Percentiles rank a stretch among this genome's conserved stretches.
Conservation (phyloP, 305 asterid genomes). For the Solanum hybrid region DNA sequence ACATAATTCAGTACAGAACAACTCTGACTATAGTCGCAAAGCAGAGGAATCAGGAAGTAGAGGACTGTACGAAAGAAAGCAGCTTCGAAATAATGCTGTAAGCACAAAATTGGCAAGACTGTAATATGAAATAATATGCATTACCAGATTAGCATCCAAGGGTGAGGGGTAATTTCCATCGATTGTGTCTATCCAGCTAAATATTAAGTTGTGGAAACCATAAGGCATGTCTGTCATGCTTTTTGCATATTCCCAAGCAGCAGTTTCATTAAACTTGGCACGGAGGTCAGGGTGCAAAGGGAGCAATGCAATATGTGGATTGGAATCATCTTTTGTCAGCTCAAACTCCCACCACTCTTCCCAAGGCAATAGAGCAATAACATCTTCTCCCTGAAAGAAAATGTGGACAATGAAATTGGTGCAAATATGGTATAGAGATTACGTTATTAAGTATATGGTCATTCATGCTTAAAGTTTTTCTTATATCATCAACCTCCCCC, state of each 20-base stretch:
- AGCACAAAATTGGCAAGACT: neutral
- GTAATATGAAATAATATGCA: constrained; percentile 1
- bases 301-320: constrained; percentile 92
- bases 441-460: neutral
- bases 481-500: neutral
- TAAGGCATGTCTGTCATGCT: constrained; percentile 79
- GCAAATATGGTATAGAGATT: neutral
- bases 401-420: neutral
- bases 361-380: constrained; percentile 86
- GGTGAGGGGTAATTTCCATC: constrained; percentile 82
- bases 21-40: neutral
- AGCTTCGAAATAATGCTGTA: neutral
- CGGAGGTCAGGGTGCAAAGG: constrained; percentile 78
- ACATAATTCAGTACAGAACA: neutral
- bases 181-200: constrained; percentile 95
- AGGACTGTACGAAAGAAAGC: neutral
- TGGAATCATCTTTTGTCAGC: constrained; percentile 68
- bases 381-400: constrained; percentile 62
- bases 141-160: constrained; percentile 91
- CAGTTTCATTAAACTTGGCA: constrained; percentile 75
- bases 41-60: neutral
- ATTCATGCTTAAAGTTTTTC: neutral
- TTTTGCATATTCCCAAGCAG: constrained; percentile 94
- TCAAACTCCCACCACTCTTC: constrained; percentile 98
- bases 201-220: constrained; percentile 94